Conservation (phyloP, 2,329 filamentous ascomycete genomes). For the Byssoonygena ceratinophila region DNA sequence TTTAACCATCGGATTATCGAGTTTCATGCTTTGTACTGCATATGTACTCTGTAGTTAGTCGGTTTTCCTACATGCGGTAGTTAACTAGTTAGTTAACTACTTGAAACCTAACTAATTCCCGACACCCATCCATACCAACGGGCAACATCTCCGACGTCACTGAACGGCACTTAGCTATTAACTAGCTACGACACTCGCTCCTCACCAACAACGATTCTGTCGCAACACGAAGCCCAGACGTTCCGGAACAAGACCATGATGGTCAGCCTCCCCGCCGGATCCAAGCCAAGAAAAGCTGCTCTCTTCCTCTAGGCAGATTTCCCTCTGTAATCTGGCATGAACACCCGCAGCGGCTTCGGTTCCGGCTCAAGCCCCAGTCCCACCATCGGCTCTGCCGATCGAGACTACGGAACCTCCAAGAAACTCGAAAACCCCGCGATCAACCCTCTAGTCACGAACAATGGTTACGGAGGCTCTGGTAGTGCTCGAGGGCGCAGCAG, state of each 20-base stretch:
- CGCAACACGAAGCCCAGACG: background rate
- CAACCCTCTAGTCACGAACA: conserved; percentile 8
- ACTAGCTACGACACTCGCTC: too few relatives aligned
- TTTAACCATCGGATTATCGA: too few relatives aligned
- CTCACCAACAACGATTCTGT: too few relatives aligned
- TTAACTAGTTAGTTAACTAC: too few relatives aligned
- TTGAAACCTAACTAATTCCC: too few relatives aligned
- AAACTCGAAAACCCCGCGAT: conserved; percentile 21
- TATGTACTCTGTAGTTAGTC: too few relatives aligned
- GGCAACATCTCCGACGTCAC: background rate
- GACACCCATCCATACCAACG: background rate
- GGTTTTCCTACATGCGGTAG: too few relatives aligned
- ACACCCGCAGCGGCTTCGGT: conserved; percentile 29
- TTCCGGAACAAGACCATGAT: conserved; percentile 4
- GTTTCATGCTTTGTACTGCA: too few relatives aligned
- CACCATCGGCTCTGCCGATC: conserved; percentile 25
- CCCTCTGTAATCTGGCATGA: conserved; percentile 24
- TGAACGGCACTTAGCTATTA: background rate
- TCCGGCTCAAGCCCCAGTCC: conserved; percentile 29
- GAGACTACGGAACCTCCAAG: conserved; percentile 25
- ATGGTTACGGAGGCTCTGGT: conserved; percentile 6
- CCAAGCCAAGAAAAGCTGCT: conserved; percentile 1
- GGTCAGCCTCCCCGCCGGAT: conserved; percentile 1
- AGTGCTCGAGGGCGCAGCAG: conserved; percentile 27
- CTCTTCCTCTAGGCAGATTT: background rate